A percentile compares a stretch with the other conserved stretches of the same genome.
Conservation (phyloP, 1,284 basidiomycete species). For the Irpex sp. region DNA sequence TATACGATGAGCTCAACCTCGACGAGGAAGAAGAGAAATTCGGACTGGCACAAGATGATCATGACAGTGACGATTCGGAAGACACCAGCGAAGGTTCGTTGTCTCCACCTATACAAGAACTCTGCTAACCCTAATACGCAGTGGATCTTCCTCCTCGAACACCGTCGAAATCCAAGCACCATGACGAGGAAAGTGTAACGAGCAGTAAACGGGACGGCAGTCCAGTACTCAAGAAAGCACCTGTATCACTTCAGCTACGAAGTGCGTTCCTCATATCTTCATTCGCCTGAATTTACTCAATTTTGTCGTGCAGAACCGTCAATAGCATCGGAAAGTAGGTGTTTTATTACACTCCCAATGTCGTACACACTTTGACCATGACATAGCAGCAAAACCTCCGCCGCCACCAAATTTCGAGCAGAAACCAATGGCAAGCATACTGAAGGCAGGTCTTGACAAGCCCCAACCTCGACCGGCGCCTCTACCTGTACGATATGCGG, state of each 20-base stretch:
- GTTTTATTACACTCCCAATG: neutral
- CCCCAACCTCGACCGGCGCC: slow-evolving; percentile 50
- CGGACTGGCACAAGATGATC: slow-evolving; percentile 72
- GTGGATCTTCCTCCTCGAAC: slow-evolving; percentile 57
- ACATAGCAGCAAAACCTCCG: slow-evolving; percentile 61
- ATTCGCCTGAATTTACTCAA: slow-evolving; percentile 6
- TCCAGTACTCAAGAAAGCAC: slow-evolving; percentile 74
- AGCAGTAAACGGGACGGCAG: slow-evolving; percentile 74
- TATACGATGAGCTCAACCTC: slow-evolving; percentile 97
- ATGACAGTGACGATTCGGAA: slow-evolving; percentile 67
- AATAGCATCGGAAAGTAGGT: slow-evolving; percentile 43
- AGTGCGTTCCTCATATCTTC: slow-evolving; percentile 42
- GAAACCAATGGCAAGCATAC: slow-evolving; percentile 77
- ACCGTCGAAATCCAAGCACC: slow-evolving; percentile 61
- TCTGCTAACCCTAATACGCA: neutral
- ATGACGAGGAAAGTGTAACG: slow-evolving; percentile 70
- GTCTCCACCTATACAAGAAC: neutral
- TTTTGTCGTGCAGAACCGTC: slow-evolving; percentile 38
- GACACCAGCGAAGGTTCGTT: slow-evolving; percentile 62
- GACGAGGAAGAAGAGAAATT: slow-evolving; percentile 97
- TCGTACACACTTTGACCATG: slow-evolving; percentile 15
- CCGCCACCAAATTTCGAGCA: slow-evolving; percentile 79
- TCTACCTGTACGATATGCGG: slow-evolving; percentile 88
- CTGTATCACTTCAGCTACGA: slow-evolving; percentile 55
- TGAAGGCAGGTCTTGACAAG: slow-evolving; percentile 64